Percentiles rank a stretch among this genome's conserved stretches.
These are phyloP conservation scores for Penicillium sp. DNA, from an alignment of 2,329 filamentous ascomycete genomes.

Conservation along the genomic window DNA sequence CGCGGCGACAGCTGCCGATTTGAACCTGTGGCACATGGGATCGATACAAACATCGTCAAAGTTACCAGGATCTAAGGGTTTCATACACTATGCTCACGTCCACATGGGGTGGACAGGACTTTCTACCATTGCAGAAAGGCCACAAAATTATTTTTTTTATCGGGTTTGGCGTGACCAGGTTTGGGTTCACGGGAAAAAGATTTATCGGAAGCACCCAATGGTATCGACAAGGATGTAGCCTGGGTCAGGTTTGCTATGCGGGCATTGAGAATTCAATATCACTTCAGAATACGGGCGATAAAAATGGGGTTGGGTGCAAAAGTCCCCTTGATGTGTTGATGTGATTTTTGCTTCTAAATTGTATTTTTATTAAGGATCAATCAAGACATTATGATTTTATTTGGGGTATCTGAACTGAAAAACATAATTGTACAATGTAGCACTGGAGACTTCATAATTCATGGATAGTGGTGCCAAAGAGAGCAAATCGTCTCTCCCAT, in stretches of 20 bases:
- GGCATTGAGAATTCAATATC: neutral
- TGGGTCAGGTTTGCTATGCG: conserved; percentile 1
- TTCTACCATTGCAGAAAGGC: conserved; percentile 1
- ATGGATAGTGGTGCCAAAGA: conserved; percentile 66
- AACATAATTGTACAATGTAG: neutral
- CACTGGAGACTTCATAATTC: conserved; percentile 9
- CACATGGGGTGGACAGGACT: neutral
- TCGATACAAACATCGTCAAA: conserved; percentile 60
- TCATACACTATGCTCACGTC: neutral
- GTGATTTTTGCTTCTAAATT: conserved; percentile 2
- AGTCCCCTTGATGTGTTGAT: conserved; percentile 5
- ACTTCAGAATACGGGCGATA: conserved; percentile 1
- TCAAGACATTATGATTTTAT: neutral
- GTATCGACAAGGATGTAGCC: conserved; percentile 3
- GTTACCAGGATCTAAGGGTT: conserved; percentile 45
- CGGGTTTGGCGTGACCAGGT: conserved; percentile 8
- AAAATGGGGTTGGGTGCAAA: conserved; percentile 2
- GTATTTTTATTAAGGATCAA: conserved; percentile 13
- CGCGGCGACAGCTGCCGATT: conserved; percentile 63
- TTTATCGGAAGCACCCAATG: conserved; percentile 2
- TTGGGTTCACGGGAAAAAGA: conserved; percentile 4
- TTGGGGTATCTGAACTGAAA: conserved; percentile 3
- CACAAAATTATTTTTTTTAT: conserved; percentile 7
- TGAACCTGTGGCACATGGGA: conserved; percentile 57
- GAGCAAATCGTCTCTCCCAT: conserved; percentile 65